Base-by-base conservation (phyloP, 495 filamentous ascomycete species). In the Patellaria atrata region DNA sequence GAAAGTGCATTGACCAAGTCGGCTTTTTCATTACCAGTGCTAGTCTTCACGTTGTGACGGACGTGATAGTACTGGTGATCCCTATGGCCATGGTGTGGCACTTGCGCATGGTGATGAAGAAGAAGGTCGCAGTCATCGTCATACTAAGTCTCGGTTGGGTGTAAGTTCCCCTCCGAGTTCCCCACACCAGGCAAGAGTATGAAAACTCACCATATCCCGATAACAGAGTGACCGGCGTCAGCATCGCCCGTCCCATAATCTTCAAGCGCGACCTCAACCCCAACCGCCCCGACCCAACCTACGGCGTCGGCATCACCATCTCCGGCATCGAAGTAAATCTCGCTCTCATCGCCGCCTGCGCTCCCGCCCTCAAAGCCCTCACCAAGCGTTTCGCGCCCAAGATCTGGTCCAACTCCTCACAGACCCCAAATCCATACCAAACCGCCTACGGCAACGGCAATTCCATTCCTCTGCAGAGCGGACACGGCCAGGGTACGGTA, bases 31-130 rank as follows among this genome's bases (percentile, higher is more conserved):
- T 68, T 1, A 51, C 56, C 17, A 60, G 56, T 5, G 61, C 61
- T 3, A 54, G 47, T 4, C 18, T 68, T 2, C 60, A 60, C n/a
- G 48, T 68, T 5, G 45, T 66, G 30, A 67, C 63, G 10, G 65
- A 70, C 31, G 23, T 64, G 0, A 43, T 67, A 29, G 58, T 66
- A 3, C 49, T 70, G 0, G 43, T 54, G 3, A 61, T 70, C 24
- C 66, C 66, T 0, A 53, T 60, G 26, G 56, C 59, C 20, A 68
- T 68, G 33, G 58, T 63, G 8, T 61, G 55, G 47, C 48, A 47
- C 5, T 49, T 70, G 13, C 59, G 65, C 14, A 64, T 68, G 47
- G 54, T 48, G 2, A 36, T 48, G 0, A 53, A 58, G 24, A 50
- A 54, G 15, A 70, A 66, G 47, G 38, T 67, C 6, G 57, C 59